A percentile compares a stretch with the other conserved stretches of the same genome.
These are phyloP conservation scores for Tulasnella sp. DNA, from an alignment of 768 basidiomycete species.

Conservation along the genomic window DNA sequence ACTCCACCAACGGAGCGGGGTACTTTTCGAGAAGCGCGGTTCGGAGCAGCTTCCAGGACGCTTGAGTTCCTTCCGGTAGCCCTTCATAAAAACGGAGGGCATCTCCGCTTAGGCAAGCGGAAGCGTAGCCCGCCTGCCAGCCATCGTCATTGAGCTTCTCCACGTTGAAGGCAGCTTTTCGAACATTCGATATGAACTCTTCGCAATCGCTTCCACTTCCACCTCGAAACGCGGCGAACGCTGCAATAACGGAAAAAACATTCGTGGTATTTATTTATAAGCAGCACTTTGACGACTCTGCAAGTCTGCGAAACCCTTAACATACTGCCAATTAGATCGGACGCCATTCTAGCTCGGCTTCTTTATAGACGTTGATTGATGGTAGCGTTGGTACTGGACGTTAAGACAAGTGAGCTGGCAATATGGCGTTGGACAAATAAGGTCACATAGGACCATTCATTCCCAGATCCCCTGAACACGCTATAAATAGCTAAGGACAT, in stretches of 20 bases:
- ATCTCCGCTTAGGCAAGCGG: neutral
- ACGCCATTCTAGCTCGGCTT: neutral
- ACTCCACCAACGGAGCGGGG: neutral
- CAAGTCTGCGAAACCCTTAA: neutral
- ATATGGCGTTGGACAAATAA: too few relatives aligned
- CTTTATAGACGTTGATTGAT: too few relatives aligned
- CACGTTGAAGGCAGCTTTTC: neutral
- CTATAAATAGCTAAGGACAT: neutral
- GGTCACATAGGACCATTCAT: too few relatives aligned
- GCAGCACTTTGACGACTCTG: neutral
- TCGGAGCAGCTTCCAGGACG: neutral
- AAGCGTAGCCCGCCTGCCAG: neutral
- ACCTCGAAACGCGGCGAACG: neutral
- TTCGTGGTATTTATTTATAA: neutral
- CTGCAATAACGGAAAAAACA: too few relatives aligned
- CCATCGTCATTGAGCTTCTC: neutral
- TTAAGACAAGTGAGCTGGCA: too few relatives aligned
- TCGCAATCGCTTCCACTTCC: neutral
- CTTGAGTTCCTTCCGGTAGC: neutral
- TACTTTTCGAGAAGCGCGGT: neutral
- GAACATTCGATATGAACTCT: neutral
- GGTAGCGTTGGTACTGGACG: too few relatives aligned
- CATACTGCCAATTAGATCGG: neutral
- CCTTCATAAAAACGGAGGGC: neutral
- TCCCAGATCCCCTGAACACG: too few relatives aligned